These are phyloP conservation scores for Singerocomus rubriflavus DNA, from an alignment of 1,284 basidiomycete genomes.

Conservation along the genomic window DNA sequence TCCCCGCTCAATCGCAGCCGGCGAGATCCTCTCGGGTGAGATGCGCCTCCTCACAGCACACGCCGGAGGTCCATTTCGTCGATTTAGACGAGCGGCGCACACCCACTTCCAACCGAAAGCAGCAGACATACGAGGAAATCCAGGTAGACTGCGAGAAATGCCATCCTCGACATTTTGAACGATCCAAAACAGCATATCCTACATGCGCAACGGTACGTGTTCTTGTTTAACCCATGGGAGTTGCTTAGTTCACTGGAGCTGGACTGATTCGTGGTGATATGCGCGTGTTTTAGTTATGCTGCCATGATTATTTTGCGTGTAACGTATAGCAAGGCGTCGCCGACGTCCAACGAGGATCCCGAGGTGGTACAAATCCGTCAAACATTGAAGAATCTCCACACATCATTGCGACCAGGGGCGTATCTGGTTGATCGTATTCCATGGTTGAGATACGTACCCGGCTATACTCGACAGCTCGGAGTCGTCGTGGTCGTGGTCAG, in stretches of 20 bases:
- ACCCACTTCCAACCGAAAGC: constrained; percentile 38
- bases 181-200: constrained; percentile 35
- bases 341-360: constrained; percentile 50
- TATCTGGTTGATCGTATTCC: constrained; percentile 61
- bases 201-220: constrained; percentile 33
- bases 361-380: constrained; percentile 53
- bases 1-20: no score
- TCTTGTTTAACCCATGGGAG: no score
- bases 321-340: constrained; percentile 57
- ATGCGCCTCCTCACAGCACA: no score
- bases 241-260: background rate
- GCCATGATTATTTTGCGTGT: constrained; percentile 62
- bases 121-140: constrained; percentile 34
- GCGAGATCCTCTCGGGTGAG: no score
- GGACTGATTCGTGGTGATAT: background rate
- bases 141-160: constrained; percentile 36
- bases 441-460: constrained; percentile 42
- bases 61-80: constrained; percentile 30
- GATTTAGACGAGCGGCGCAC: constrained; percentile 36
- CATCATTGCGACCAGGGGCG: constrained; percentile 51
- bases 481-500: no score
- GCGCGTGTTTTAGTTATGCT: constrained; percentile 49
- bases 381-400: constrained; percentile 47
- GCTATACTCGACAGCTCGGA: constrained; percentile 19
- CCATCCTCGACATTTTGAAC: constrained; percentile 40